A percentile compares a stretch with the other conserved stretches of the same genome.
phyloP scores from a whole-genome alignment of 768 basidiomycete species.

The Panaeolus papilionaceus region DNA sequence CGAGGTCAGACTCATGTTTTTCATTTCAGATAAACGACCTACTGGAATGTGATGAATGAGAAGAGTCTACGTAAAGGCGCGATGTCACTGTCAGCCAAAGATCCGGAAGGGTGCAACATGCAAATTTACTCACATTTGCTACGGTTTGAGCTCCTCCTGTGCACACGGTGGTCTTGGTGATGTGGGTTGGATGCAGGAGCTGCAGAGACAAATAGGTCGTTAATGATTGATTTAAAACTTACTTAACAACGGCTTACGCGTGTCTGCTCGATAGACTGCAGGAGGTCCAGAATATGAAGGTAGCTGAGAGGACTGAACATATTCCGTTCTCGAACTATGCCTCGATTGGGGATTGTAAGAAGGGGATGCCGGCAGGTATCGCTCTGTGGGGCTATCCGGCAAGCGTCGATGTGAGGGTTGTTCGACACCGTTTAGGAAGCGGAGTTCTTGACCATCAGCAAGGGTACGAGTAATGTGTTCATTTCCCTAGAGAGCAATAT shows the following conservation, averaged over 20 bases:
- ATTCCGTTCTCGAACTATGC: conserved; percentile 27
- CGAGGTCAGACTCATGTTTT: conserved; percentile 6
- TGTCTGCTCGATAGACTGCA: conserved; percentile 23
- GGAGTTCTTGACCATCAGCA: conserved; percentile 69
- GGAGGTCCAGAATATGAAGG: conserved; percentile 28
- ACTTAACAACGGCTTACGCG: conserved; percentile 27
- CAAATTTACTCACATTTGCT: conserved; percentile 26
- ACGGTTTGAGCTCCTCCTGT: conserved; percentile 23
- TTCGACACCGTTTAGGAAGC: conserved; percentile 73
- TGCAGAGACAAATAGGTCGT: conserved; percentile 17
- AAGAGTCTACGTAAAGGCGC: background rate
- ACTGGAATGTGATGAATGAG: conserved; percentile 4
- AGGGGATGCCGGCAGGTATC: conserved; percentile 26
- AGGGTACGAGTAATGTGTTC: conserved; percentile 72
- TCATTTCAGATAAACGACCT: conserved; percentile 4
- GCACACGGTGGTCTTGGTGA: conserved; percentile 10
- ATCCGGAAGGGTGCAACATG: conserved; percentile 16
- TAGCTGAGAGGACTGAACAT: conserved; percentile 31
- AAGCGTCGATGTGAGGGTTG: conserved; percentile 37
- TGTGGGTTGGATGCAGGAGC: conserved; percentile 24
- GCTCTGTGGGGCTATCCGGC: conserved; percentile 25
- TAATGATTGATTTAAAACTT: background rate
- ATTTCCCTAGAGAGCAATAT: conserved; percentile 60
- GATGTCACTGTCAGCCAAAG: conserved; percentile 20
- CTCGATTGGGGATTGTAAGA: conserved; percentile 22